Base-by-base conservation (phyloP, 2,329 filamentous ascomycete species). In the Verticillium isaacii region DNA sequence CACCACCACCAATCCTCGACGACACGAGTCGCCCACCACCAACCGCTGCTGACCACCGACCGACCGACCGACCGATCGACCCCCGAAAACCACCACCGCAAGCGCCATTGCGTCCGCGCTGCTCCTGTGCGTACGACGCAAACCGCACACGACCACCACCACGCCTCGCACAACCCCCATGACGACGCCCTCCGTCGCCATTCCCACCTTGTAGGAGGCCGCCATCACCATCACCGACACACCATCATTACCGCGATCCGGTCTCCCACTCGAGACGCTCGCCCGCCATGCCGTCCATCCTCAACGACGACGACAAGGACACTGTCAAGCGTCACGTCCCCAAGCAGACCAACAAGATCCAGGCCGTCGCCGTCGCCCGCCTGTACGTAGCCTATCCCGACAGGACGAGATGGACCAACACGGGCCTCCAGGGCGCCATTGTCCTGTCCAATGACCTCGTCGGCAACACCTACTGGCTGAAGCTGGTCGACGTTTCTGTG, bases 401-500 rank as follows among this genome's bases (percentile, higher is more conserved):
- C 78, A 85, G 84, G 66, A 85, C 88, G 65, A 87, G 83, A 93
- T 99, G 95, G 95, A 94, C 88, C 32, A 96, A 94, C 74, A 97
- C 94, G 0, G 95, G 94, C 15, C 78, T 98, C 56, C 95, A 98
- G 75, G 95, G 95, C 60, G 95, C 95, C 58, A 86, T 89, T 39
- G 94, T 97, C 60, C 86, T 99, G 66, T 90, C 92, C 68, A 96
- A 98, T 75, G 95, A 99, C 73, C 79, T 96, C 45, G 93, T 98
- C 32, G 95, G 95, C 67, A 90, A 97, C 75, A 97, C 95, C 1
- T 96, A 93, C 77, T 99, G 94, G 92, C 81, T 99, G 68, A 99
- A 99, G 81, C 82, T 99, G 78, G 95, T 99, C 59, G 95, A 99
- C 75, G 88, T 99, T 61, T 97, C 93, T 73, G 93, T 96, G 83